phyloP scores from a whole-genome alignment of 768 basidiomycete species.

The Suillus fuscotomentosus region DNA sequence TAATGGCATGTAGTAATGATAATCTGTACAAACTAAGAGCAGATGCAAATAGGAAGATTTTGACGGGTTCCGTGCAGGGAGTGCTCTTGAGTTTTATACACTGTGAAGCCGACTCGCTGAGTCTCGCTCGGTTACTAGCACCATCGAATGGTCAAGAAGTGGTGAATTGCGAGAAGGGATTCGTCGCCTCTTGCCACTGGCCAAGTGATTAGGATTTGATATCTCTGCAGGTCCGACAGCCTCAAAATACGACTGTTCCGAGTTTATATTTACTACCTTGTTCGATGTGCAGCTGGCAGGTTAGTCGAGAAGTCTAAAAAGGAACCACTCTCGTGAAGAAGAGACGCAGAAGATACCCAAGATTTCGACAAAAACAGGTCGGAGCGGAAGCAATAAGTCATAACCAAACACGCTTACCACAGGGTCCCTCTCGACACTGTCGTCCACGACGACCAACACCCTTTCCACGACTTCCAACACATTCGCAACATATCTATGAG shows the following conservation, averaged over 20 bases:
- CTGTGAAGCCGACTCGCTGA: not conserved
- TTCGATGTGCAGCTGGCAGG: not conserved
- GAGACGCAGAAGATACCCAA: not conserved
- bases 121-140: not conserved
- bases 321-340: not conserved
- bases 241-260: not conserved
- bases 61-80: not conserved
- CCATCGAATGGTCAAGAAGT: not conserved
- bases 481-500: slow-evolving; percentile 36
- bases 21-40: not conserved
- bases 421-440: slow-evolving; percentile 10
- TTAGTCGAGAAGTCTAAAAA: not conserved
- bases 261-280: not conserved
- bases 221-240: not conserved
- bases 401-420: slow-evolving; percentile 18
- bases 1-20: not conserved
- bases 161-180: not conserved
- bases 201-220: not conserved
- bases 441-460: slow-evolving; percentile 18
- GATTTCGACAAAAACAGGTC: not conserved
- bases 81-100: not conserved
- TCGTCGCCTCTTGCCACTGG: not conserved
- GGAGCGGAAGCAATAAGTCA: slow-evolving; percentile 4
- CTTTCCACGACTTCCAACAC: slow-evolving; percentile 4
- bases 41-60: not conserved